Conservation (phyloP, 2,329 filamentous ascomycete species). For the Tolypocladium pustulatum region DNA sequence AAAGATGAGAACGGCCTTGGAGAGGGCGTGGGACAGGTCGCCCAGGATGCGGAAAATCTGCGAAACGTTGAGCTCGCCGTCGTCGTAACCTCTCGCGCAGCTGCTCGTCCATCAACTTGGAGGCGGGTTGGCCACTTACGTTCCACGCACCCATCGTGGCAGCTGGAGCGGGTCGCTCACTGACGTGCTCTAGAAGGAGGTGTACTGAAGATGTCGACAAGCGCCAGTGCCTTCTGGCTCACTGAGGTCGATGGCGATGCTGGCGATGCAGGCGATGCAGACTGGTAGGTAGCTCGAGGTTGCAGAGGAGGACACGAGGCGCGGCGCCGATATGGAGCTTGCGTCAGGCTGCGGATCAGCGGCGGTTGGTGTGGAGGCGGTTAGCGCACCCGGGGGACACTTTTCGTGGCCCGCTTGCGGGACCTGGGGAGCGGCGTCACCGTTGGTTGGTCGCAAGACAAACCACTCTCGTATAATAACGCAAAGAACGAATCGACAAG, state of each 20-base stretch:
- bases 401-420: neutral
- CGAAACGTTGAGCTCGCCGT: neutral
- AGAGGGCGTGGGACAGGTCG: constrained; percentile 74
- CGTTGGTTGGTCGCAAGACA: too few relatives aligned
- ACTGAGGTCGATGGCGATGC: neutral
- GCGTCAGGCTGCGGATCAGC: constrained; percentile 3
- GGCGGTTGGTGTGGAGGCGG: neutral
- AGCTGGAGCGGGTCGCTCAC: constrained; percentile 6
- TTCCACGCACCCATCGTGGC: constrained; percentile 30
- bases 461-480: too few relatives aligned
- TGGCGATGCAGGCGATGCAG: constrained; percentile 2
- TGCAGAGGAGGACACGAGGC: neutral
- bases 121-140: constrained; percentile 14
- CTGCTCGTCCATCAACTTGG: neutral
- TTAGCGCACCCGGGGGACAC: neutral
- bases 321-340: constrained; percentile 5
- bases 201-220: neutral
- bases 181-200: neutral
- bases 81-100: neutral
- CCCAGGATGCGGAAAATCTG: constrained; percentile 65
- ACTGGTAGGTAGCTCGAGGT: neutral
- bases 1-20: constrained; percentile 84
- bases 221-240: neutral
- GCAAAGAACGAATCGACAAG: too few relatives aligned
- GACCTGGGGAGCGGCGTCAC: neutral